Conservation (phyloP, 306 rosid species). For the Quercus wislizeni region DNA sequence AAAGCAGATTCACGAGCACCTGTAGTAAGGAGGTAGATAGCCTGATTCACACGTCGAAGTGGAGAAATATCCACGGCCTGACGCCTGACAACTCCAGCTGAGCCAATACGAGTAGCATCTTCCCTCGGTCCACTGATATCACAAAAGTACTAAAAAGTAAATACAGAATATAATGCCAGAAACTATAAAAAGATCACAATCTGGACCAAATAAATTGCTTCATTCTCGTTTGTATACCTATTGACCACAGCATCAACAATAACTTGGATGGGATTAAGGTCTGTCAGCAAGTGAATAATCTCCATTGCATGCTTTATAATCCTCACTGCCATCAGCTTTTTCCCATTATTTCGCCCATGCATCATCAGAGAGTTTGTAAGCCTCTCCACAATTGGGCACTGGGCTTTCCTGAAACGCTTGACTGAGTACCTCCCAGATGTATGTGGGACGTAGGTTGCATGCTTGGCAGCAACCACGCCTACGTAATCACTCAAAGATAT, state of each 20-base stretch:
- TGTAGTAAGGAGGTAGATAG: constrained; percentile 50
- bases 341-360: constrained; percentile 35
- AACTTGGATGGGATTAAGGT: constrained; percentile 34
- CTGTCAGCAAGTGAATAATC: constrained; percentile 38
- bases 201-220: neutral
- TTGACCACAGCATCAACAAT: constrained; percentile 34
- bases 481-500: constrained; percentile 28
- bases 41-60: constrained; percentile 49
- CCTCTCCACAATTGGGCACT: constrained; percentile 39
- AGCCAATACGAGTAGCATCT: constrained; percentile 59
- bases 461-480: constrained; percentile 31
- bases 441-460: constrained; percentile 35
- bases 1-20: constrained; percentile 57
- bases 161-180: neutral
- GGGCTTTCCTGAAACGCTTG: constrained; percentile 38
- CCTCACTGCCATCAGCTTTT: constrained; percentile 36
- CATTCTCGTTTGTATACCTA: constrained; percentile 19
- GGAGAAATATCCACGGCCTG: constrained; percentile 61
- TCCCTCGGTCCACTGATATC: constrained; percentile 53
- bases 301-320: constrained; percentile 36
- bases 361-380: constrained; percentile 39
- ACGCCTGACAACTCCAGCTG: constrained; percentile 59
- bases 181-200: neutral
- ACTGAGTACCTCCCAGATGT: constrained; percentile 38
- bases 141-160: neutral